Evolutionary conservation across 768 basidiomycete genomes (phyloP), one percentile per base, ranked within the genome.

Genomic region (Termitomyces sp.): DNA sequence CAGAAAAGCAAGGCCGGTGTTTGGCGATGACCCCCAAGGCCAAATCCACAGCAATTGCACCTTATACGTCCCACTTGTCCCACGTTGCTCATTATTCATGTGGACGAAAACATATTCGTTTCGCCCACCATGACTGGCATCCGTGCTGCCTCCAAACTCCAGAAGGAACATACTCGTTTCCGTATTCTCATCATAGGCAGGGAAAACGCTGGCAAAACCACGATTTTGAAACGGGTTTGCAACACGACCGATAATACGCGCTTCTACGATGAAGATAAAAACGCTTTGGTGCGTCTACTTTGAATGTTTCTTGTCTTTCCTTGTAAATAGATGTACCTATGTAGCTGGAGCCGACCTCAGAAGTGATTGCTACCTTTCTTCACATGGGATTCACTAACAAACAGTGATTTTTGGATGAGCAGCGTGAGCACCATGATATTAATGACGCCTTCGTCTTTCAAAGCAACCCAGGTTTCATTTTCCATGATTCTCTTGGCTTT

Each of bases 171-270:
- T 29, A 37, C 37, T 18, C 50, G 36, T 24, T 57, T 57, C 18
- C 42, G 50, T 34, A 49, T 57, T 22, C 56, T 57, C 26, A 42
- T 57, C n/a, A n/a, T n/a, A n/a, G n/a, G n/a, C n/a, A n/a, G n/a
- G n/a, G n/a, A n/a, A 4, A 57, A 57, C 34, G 37, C 56, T 33
- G 50, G 50, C 0, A 57, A 56, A 20, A 39, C 36, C 28, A 53
- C 28, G 18, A 28, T 53, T n/a, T 16, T 53, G 22, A 41, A 47
- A 4, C 26, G 24, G 16, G 13, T 47, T 16, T 47, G 46, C 10
- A 47, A 47, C 20, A 3, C 24, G n/a, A n/a, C n/a, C n/a, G n/a
- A n/a, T n/a, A n/a, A n/a, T n/a, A n/a, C n/a, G n/a, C n/a, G n/a
- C n/a, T n/a, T n/a, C n/a, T n/a, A n/a, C n/a, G n/a, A n/a, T n/a